Percentiles rank a stretch among this genome's conserved stretches.
Conservation (phyloP, 352 stramenopile genomes). For the Phytophthora megakarya region DNA sequence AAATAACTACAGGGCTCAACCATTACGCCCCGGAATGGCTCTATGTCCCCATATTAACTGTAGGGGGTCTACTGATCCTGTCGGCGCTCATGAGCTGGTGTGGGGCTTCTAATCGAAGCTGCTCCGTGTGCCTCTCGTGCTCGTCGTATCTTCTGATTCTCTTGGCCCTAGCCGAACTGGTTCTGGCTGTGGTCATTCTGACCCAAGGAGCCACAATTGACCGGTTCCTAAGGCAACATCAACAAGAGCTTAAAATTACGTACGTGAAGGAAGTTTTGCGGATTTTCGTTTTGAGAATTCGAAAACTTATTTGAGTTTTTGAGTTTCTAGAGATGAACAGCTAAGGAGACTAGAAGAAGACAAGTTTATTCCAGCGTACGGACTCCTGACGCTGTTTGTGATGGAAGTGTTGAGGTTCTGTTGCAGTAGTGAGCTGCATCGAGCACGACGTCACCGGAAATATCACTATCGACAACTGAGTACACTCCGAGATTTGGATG, state of each 20-base stretch:
- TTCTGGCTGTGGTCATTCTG: constrained; percentile 69
- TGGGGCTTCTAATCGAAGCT: constrained; percentile 52
- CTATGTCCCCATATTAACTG: constrained; percentile 59
- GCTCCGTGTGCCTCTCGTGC: constrained; percentile 51
- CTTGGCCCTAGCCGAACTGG: constrained; percentile 62
- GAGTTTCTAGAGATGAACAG: constrained; percentile 51
- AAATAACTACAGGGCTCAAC: constrained; percentile 47
- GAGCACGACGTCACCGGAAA: constrained; percentile 51
- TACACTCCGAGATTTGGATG: constrained; percentile 66
- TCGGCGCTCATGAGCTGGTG: constrained; percentile 70
- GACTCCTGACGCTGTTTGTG: constrained; percentile 59
- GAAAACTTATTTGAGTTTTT: constrained; percentile 7
- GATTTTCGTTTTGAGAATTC: constrained; percentile 1
- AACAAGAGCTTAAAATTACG: constrained; percentile 69
- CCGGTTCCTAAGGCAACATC: constrained; percentile 63
- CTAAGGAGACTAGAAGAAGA: constrained; percentile 56
- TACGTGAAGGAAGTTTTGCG: constrained; percentile 20
- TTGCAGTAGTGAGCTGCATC: constrained; percentile 63
- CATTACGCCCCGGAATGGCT: constrained; percentile 73
- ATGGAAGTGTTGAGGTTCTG: constrained; percentile 78
- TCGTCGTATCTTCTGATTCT: constrained; percentile 70
- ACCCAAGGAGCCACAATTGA: constrained; percentile 66
- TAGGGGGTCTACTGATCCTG: constrained; percentile 54
- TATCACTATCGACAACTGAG: constrained; percentile 65
- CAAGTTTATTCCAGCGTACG: constrained; percentile 74